Conservation (phyloP, 108 stramenopile genomes). For the Skeletonema costatum region DNA sequence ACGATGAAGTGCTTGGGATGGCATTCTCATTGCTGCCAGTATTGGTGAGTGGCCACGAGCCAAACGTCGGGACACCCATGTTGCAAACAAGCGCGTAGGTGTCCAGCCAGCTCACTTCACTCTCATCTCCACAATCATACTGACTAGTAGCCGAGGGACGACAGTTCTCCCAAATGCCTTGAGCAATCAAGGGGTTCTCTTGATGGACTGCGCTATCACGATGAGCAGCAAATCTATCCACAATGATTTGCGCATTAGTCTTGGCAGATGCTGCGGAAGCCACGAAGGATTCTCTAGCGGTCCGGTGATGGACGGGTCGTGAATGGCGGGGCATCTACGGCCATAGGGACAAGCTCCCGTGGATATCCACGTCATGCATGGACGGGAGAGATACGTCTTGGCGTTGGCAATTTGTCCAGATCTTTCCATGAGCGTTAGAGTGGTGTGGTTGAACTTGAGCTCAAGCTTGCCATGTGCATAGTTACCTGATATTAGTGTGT, state of each 20-base stretch:
- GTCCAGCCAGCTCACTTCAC: conserved; percentile 14
- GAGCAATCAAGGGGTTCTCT: conserved; percentile 32
- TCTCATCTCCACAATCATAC: not conserved
- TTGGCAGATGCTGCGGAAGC: conserved; percentile 40
- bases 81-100: conserved; percentile 41
- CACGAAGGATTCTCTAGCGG: conserved; percentile 7
- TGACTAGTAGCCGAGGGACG: conserved; percentile 25
- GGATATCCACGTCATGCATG: conserved; percentile 80
- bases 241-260: conserved; percentile 74
- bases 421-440: conserved; percentile 64
- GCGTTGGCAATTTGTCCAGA: conserved; percentile 70
- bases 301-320: conserved; percentile 57
- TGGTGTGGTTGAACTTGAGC: conserved; percentile 68
- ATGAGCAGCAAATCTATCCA: conserved; percentile 49
- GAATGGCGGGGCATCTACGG: conserved; percentile 27
- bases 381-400: conserved; percentile 73
- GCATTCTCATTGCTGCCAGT: not conserved
- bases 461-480: conserved; percentile 92
- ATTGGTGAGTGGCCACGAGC: not conserved
- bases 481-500: conserved; percentile 44
- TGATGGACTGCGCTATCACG: conserved; percentile 50
- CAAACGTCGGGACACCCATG: conserved; percentile 14
- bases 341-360: conserved; percentile 80
- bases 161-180: conserved; percentile 48
- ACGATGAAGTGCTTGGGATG: conserved; percentile 21